Evolutionary conservation across 495 filamentous ascomycete species (phyloP).

Genomic region (Thozetella sp.): DNA sequence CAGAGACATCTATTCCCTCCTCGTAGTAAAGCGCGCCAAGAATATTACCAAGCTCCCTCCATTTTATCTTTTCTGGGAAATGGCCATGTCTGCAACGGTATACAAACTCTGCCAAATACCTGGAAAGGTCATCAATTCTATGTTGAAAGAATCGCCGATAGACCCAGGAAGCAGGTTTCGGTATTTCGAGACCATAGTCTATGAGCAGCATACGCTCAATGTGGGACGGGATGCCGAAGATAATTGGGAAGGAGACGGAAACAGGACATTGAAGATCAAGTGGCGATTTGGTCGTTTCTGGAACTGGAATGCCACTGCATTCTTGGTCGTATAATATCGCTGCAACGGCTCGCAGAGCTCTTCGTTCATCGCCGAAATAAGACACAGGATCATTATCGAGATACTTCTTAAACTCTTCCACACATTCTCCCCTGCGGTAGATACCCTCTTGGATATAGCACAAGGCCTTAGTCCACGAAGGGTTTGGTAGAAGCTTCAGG

Average conservation of each 20-base stretch:
- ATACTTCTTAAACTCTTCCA: neutral
- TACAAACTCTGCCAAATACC: neutral
- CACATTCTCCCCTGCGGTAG: neutral
- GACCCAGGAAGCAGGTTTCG: neutral
- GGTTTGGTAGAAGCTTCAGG: too few relatives aligned
- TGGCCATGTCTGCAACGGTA: neutral
- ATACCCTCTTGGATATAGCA: too few relatives aligned
- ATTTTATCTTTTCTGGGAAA: neutral
- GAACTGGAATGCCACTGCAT: neutral
- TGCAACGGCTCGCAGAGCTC: neutral
- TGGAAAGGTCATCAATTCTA: neutral
- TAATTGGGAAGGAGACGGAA: neutral
- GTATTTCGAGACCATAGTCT: neutral
- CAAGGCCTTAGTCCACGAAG: too few relatives aligned
- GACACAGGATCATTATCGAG: neutral
- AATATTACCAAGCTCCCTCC: neutral
- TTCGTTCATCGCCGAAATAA: neutral
- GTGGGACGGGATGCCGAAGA: neutral
- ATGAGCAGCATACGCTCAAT: neutral
- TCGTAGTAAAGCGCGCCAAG: neutral
- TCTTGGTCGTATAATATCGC: neutral
- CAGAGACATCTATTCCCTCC: neutral
- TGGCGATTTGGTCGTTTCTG: neutral
- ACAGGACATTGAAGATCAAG: neutral
- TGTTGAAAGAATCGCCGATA: neutral